Percentiles rank a stretch among this genome's conserved stretches.
Conservation (phyloP, 352 stramenopile species). For the Stramenopiles sp. region DNA sequence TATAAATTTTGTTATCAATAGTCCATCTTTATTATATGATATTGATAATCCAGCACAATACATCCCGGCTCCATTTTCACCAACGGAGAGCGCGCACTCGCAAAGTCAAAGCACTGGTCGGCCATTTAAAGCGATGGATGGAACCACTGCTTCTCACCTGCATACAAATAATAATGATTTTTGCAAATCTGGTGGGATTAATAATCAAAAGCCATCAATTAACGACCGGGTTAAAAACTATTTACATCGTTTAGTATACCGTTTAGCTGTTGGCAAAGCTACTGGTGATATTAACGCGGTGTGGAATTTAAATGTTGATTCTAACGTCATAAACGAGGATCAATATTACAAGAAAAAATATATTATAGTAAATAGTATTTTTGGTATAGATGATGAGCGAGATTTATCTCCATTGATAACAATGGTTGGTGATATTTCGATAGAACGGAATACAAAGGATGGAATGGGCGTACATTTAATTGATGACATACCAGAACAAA, state of each 20-base stretch:
- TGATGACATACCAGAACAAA: not conserved
- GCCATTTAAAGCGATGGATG: not conserved
- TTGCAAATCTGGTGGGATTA: too few species aligned
- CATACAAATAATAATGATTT: too few species aligned
- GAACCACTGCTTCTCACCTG: too few species aligned
- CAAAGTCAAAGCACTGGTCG: not conserved
- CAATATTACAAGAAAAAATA: not conserved
- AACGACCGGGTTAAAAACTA: not conserved
- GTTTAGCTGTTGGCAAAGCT: not conserved
- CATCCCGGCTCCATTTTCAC: not conserved
- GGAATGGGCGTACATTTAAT: not conserved
- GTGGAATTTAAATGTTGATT: not conserved
- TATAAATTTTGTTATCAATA: not conserved
- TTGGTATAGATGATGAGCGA: not conserved
- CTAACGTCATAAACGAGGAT: not conserved
- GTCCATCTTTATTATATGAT: not conserved
- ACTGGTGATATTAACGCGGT: not conserved
- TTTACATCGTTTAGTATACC: not conserved
- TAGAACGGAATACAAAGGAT: not conserved
- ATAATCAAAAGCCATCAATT: too few species aligned
- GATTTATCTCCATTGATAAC: not conserved
- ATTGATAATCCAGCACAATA: not conserved
- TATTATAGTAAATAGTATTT: not conserved
- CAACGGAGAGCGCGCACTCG: not conserved
- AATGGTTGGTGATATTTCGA: not conserved